Base-by-base conservation (phyloP, 306 rosid genomes). In the Pyrus pyrifolia region DNA sequence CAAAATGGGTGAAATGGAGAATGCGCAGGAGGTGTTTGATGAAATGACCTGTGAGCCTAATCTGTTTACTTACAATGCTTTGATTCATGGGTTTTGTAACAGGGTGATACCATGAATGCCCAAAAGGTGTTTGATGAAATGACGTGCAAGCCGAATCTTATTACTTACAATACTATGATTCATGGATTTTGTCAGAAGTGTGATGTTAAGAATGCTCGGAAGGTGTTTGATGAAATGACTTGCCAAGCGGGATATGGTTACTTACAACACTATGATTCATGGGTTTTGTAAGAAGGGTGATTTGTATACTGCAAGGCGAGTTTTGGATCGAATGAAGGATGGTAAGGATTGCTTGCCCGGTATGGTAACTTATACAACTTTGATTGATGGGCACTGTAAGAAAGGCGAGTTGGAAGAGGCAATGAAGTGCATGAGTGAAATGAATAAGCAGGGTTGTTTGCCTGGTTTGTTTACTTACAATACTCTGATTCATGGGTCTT, bases 171-270 rank as follows among this genome's bases (percentile, higher is more conserved):
- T 76, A 81, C 83, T 0, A 46, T 86, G 84, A 80, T 88, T 45
- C 59, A 78, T 58, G 92, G 87, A 46, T 73, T 72, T 5, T 86
- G 89, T 53, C 72, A 69, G 61, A 86, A 60, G 38, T 1, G 38
- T 33, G 38, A 33, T 33, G 38, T 33, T 33, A 5, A 33, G 55
- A 49, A 68, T 81, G 93, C 90, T 0, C 4, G 29, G 13, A 86
- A 86, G 83, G 79, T 85, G 89, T 86, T 89, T 76, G 87, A 84
- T 23, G 85, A 86, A 85, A 89, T 89, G 93, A 22, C 11, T 49
- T 86, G 87, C 31, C 74, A 72, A 30, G 29, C 89, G 84, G 8
- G 85, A 79, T 51, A 9, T 45, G 66, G 18, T 86, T 58, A 85
- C 87, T 79, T 86, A 75, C 71, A 89, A 81, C 74, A 81, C 83